Percentiles rank a stretch among this genome's conserved stretches.
These are phyloP conservation scores for Coemansia sp. DNA, from an alignment of 192 early-diverging fungal genomes.

Conservation along the genomic window DNA sequence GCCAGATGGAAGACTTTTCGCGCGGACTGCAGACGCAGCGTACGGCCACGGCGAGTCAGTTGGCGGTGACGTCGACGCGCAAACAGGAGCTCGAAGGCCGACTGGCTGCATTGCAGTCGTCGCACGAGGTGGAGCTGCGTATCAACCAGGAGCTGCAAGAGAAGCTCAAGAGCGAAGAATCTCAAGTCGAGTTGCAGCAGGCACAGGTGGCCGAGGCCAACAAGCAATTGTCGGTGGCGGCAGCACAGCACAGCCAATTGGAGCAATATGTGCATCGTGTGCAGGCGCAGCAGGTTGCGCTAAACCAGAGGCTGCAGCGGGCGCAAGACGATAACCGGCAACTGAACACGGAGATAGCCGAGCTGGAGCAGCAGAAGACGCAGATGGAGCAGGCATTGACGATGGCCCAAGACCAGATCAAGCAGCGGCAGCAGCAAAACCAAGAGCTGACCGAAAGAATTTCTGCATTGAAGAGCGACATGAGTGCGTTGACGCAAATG, in stretches of 20 bases:
- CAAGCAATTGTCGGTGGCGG: constrained; percentile 30
- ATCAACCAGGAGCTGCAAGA: constrained; percentile 54
- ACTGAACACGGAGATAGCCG: constrained; percentile 29
- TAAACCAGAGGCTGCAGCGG: constrained; percentile 38
- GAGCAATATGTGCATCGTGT: constrained; percentile 47
- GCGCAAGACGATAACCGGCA: constrained; percentile 48
- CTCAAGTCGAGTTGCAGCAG: constrained; percentile 24
- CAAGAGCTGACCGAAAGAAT: constrained; percentile 10
- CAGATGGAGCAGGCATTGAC: constrained; percentile 25
- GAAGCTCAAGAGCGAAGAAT: constrained; percentile 40
- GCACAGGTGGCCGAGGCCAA: constrained; percentile 37
- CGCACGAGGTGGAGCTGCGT: constrained; percentile 48
- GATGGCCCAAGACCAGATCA: constrained; percentile 24
- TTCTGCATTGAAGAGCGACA: constrained; percentile 13
- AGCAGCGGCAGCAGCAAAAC: constrained; percentile 28
- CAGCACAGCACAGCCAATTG: constrained; percentile 41
- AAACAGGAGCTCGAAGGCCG: constrained; percentile 53
- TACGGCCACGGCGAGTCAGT: constrained; percentile 21
- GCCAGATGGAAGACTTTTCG: constrained; percentile 45
- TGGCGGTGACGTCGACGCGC: constrained; percentile 33
- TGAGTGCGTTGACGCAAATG: constrained; percentile 20
- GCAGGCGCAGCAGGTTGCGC: constrained; percentile 42
- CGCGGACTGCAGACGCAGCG: constrained; percentile 50
- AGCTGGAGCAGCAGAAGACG: constrained; percentile 38
- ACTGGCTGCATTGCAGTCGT: constrained; percentile 41